Base-by-base conservation (phyloP, 2,329 filamentous ascomycete species). In the Neopestalotiopsis sp. region DNA sequence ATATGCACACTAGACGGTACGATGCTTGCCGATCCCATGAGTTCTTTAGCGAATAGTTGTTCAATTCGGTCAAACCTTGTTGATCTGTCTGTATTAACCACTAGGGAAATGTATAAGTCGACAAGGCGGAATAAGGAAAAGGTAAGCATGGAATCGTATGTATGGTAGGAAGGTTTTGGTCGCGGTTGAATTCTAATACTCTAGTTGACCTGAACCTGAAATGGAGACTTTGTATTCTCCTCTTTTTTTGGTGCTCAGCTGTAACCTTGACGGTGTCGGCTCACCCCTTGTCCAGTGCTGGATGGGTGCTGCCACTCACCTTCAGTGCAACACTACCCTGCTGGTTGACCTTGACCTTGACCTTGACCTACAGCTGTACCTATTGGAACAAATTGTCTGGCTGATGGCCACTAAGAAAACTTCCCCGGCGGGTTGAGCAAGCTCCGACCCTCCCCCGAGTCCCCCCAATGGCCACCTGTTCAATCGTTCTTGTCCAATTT, bases 391-490 rank as follows among this genome's bases (percentile, higher is more conserved):
- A 28, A 28, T 28, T 28, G 24, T 28, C 24, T 28, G 24, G 24
- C 24, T 28, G 24, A 53, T 53, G 45, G 45, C n/a, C 45, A 53
- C 45, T 53, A 53, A 53, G n/a, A 20, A 45, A 53, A 20, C 17
- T 20, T 20, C 61, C 38, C 61, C 38, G 61, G 38, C 61, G 61
- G 61, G 49, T 38, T 45, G 14, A 49, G 38, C 28, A 32, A 28
- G 28, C 45, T 57, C 40, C 30, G 63, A 24, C 38, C 28, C 24
- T 28, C 24, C 24, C 24, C 24, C 24, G 24, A 28, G 24, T 4
- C 24, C 24, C n/a, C 20, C 20, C 65, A 67, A 32, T 67, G 65
- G 65, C 65, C 65, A 67, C 65, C 65, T 67, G 65, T 67, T 59
- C 61, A 64, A 64, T 64, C 61, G 28, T 58, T 58, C 42, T 28